Evolutionary conservation across 2,329 filamentous ascomycete genomes (phyloP).

Genomic region (Rhynchosporium agropyri): DNA sequence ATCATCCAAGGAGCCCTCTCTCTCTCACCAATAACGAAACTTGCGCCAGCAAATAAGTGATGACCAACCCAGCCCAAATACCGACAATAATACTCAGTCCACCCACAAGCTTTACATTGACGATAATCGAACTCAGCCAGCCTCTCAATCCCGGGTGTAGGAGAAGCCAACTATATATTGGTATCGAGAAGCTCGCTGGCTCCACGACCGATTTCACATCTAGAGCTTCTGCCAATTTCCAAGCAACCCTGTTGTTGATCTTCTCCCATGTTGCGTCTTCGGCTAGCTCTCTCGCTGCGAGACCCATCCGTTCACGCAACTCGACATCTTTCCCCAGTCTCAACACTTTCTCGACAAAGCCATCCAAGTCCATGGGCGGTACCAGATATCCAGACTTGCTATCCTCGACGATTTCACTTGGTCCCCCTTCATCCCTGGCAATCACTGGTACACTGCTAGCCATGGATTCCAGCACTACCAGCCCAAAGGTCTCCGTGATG

Average conservation of each 20-base stretch:
- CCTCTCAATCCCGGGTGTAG: constrained; percentile 29
- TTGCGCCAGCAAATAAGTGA: constrained; percentile 38
- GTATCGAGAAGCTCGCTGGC: constrained; percentile 24
- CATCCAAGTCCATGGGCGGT: constrained; percentile 59
- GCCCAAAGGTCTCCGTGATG: constrained; percentile 71
- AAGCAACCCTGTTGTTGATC: constrained; percentile 70
- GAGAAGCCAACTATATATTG: constrained; percentile 35
- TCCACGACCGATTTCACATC: constrained; percentile 12
- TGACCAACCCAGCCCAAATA: constrained; percentile 37
- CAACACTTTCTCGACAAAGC: constrained; percentile 58
- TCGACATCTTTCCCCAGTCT: constrained; percentile 51
- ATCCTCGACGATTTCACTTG: constrained; percentile 66
- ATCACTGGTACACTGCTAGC: constrained; percentile 70
- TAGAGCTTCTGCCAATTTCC: constrained; percentile 56
- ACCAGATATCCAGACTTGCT: constrained; percentile 63
- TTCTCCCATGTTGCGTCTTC: constrained; percentile 70
- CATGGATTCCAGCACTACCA: constrained; percentile 73
- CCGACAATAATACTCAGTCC: constrained; percentile 38
- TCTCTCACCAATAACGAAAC: constrained; percentile 26
- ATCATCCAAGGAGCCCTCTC: constrained; percentile 21
- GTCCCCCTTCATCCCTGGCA: constrained; percentile 69
- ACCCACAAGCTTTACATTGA: constrained; percentile 31
- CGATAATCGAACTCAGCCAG: constrained; percentile 27
- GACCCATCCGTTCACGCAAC: constrained; percentile 51
- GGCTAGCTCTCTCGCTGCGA: constrained; percentile 56